Conservation (phyloP, 768 basidiomycete species). For the Hortiboletus campestris region DNA sequence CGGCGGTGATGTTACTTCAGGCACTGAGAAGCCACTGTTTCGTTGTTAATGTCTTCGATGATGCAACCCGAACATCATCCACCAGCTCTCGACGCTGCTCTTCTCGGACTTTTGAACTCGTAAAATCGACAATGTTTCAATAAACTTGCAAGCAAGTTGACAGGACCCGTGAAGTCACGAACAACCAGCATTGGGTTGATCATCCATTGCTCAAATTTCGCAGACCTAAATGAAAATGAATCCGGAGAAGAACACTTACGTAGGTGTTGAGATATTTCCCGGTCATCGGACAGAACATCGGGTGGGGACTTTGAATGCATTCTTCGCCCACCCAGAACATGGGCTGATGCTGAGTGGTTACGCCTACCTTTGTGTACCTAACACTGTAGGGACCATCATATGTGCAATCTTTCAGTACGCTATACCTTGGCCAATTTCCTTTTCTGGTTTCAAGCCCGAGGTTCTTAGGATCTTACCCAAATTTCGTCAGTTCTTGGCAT, state of each 20-base stretch:
- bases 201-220: not conserved
- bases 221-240: slow-evolving; percentile 1
- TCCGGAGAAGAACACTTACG: slow-evolving; percentile 15
- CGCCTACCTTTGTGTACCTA: not conserved
- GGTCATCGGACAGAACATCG: not conserved
- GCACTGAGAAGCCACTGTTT: not conserved
- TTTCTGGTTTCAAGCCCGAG: slow-evolving; percentile 1
- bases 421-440: not conserved
- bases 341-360: not conserved
- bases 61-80: not conserved
- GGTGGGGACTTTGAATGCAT: not conserved
- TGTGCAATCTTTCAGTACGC: not conserved
- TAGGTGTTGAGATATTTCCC: slow-evolving; percentile 1
- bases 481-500: slow-evolving; percentile 13
- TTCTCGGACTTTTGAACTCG: not conserved
- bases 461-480: not conserved
- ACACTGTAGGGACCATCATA: not conserved
- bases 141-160: not conserved
- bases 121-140: not conserved
- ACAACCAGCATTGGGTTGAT: not conserved
- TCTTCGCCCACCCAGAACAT: not conserved
- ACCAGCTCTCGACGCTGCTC: not conserved
- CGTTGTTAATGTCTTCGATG: not conserved
- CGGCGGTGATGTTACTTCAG: not conserved
- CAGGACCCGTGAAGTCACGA: not conserved